These are phyloP conservation scores for Colletotrichum sp. DNA, from an alignment of 2,329 filamentous ascomycete species.

Conservation along the genomic window DNA sequence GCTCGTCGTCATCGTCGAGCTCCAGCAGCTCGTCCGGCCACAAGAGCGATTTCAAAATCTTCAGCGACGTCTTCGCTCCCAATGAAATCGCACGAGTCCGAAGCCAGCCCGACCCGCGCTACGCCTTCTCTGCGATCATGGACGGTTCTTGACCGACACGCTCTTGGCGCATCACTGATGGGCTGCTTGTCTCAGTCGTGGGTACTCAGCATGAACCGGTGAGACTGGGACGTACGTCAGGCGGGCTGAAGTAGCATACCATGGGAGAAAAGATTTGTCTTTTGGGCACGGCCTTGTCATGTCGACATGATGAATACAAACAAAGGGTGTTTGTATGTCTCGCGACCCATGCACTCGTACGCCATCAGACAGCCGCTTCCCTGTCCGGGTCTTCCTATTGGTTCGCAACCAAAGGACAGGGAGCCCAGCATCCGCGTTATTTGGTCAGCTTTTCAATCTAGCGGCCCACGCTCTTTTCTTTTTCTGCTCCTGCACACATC, in stretches of 20 bases:
- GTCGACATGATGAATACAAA: background rate
- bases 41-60: slow-evolving; percentile 56
- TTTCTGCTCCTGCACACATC: background rate
- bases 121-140: slow-evolving; percentile 36
- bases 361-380: background rate
- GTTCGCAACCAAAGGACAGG: background rate
- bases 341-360: background rate
- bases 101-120: slow-evolving; percentile 58
- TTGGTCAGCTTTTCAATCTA: slow-evolving; percentile 3
- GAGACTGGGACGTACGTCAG: slow-evolving; percentile 13
- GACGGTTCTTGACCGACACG: slow-evolving; percentile 16
- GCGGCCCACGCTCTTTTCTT: slow-evolving; percentile 11
- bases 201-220: background rate
- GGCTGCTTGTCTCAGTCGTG: slow-evolving; percentile 2
- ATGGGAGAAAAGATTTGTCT: slow-evolving; percentile 1
- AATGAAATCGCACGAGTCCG: slow-evolving; percentile 56
- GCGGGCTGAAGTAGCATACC: background rate
- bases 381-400: slow-evolving; percentile 4
- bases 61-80: slow-evolving; percentile 55
- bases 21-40: slow-evolving; percentile 30
- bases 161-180: background rate
- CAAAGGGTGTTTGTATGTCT: slow-evolving; percentile 9
- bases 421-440: background rate
- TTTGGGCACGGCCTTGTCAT: background rate
- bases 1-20: slow-evolving; percentile 31